Percentiles rank a stretch among this genome's conserved stretches.
phyloP scores from a whole-genome alignment of 306 rosid genomes.

The Quercus variabilis region DNA sequence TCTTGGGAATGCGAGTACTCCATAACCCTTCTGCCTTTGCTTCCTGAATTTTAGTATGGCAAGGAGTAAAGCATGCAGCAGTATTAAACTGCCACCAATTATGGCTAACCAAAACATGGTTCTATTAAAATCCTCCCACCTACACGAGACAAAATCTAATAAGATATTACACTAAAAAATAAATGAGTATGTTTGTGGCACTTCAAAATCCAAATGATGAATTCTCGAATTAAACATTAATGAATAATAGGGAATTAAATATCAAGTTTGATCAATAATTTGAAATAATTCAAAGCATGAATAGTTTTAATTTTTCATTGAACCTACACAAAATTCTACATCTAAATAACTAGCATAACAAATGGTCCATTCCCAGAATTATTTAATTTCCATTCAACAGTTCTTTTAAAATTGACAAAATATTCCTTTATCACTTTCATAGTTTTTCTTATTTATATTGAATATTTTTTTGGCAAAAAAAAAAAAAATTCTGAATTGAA shows the following conservation, averaged over 20 bases:
- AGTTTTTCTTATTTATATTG: background rate
- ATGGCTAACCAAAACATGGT: conserved; percentile 83
- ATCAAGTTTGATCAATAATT: background rate
- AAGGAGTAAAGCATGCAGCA: conserved; percentile 62
- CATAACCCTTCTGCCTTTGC: conserved; percentile 41
- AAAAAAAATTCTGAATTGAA: background rate
- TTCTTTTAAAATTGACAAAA: background rate
- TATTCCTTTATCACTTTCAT: background rate
- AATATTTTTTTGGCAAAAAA: no score
- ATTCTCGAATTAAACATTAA: background rate
- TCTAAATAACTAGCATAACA: background rate
- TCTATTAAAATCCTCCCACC: conserved; percentile 77
- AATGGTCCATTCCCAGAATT: background rate
- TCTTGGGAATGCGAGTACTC: conserved; percentile 82
- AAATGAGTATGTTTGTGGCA: background rate
- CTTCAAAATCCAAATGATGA: background rate
- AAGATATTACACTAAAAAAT: background rate
- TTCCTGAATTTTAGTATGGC: conserved; percentile 54
- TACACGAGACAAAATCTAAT: conserved; percentile 17
- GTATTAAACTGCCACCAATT: conserved; percentile 57
- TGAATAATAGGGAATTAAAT: background rate
- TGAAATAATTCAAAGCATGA: background rate
- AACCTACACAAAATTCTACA: background rate
- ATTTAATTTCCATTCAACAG: background rate
- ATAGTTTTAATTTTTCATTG: background rate